These are phyloP conservation scores for Zelonia costaricensis DNA, from an alignment of 208 protist genomes.

Conservation along the genomic window DNA sequence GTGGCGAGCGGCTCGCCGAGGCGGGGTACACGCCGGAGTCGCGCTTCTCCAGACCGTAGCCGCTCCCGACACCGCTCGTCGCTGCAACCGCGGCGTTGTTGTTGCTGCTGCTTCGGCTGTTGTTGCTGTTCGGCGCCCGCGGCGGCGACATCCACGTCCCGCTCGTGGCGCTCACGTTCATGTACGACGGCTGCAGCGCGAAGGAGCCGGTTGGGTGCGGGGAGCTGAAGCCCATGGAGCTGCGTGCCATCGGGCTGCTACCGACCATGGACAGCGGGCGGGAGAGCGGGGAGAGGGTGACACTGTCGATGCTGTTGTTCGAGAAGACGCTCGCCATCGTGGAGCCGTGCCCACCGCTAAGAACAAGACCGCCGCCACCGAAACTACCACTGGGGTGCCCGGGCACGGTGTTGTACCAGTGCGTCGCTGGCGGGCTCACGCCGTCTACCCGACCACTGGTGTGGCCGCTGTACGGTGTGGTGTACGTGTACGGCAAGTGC, in stretches of 20 bases:
- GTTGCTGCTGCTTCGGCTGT: slow-evolving; percentile 8
- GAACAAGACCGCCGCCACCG: not conserved
- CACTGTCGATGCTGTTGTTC: slow-evolving; percentile 23
- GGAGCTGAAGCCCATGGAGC: not conserved
- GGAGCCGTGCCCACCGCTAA: not conserved
- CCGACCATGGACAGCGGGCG: slow-evolving; percentile 32
- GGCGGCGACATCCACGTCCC: slow-evolving; percentile 2
- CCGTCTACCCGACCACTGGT: too few species aligned
- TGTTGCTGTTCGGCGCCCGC: not conserved
- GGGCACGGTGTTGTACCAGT: not conserved
- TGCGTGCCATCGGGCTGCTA: slow-evolving; percentile 11
- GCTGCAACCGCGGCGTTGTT: not conserved
- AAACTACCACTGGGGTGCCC: not conserved
- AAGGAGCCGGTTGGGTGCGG: not conserved
- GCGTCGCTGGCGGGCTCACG: too few species aligned
- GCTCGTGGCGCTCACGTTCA: not conserved
- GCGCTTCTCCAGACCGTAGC: too few species aligned
- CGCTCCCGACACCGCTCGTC: too few species aligned
- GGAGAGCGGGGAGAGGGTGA: slow-evolving; percentile 47
- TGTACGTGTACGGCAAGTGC: too few species aligned
- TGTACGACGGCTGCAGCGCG: not conserved
- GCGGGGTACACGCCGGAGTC: too few species aligned
- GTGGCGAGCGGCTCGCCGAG: not conserved
- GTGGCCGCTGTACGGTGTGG: too few species aligned
- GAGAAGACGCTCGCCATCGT: not conserved